Conservation (phyloP, 2,329 filamentous ascomycete species). For the Aureobasidium sp. region DNA sequence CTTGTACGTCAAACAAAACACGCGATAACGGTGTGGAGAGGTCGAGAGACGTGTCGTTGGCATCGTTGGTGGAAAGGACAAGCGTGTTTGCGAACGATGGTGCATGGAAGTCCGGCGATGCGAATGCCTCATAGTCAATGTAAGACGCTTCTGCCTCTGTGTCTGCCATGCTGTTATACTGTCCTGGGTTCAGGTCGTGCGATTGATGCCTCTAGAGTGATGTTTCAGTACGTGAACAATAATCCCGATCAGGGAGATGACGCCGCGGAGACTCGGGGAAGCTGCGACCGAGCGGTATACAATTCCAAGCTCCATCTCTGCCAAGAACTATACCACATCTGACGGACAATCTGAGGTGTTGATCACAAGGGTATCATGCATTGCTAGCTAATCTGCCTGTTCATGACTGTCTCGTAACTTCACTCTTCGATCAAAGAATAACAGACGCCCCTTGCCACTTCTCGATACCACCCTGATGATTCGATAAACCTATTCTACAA, state of each 20-base stretch:
- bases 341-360: background rate
- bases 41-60: conserved; percentile 81
- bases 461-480: background rate
- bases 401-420: background rate
- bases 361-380: background rate
- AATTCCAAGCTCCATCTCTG: background rate
- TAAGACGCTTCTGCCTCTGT: conserved; percentile 60
- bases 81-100: conserved; percentile 80
- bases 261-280: background rate
- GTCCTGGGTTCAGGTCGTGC: background rate
- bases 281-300: conserved; percentile 6
- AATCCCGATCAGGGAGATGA: background rate
- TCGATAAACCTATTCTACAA: background rate
- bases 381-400: background rate
- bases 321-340: background rate
- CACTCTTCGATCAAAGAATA: background rate
- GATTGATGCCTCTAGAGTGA: background rate
- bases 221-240: background rate
- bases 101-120: conserved; percentile 74
- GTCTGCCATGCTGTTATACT: background rate
- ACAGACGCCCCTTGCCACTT: background rate
- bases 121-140: conserved; percentile 91
- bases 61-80: conserved; percentile 84
- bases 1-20: conserved; percentile 92
- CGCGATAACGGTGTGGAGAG: conserved; percentile 88